Evolutionary conservation across 148 eudicot species (phyloP).

Genomic region (Simmondsia chinensis): DNA sequence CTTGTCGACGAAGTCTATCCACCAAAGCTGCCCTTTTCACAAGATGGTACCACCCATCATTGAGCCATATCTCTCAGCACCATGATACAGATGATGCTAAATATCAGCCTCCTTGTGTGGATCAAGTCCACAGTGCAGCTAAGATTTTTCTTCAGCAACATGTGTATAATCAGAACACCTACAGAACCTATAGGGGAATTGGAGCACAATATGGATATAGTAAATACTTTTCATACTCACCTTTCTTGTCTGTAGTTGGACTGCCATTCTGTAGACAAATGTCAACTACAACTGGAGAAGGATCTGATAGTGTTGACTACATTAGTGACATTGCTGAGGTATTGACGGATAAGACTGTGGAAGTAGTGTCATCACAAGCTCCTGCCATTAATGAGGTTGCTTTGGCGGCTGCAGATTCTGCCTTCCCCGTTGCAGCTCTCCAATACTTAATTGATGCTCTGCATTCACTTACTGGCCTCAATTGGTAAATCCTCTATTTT

Average conservation of each 20-base stretch:
- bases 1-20: slow-evolving; percentile 12
- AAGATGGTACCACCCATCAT: slow-evolving; percentile 19
- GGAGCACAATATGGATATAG: slow-evolving; percentile 8
- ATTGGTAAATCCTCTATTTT: slow-evolving; percentile 33
- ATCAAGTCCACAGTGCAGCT: neutral
- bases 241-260: slow-evolving; percentile 9
- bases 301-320: slow-evolving; percentile 23
- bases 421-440: slow-evolving; percentile 52
- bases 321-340: slow-evolving; percentile 34
- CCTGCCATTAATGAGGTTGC: slow-evolving; percentile 62
- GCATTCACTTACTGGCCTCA: slow-evolving; percentile 49
- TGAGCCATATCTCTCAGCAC: slow-evolving; percentile 8
- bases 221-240: slow-evolving; percentile 2
- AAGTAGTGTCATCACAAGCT: slow-evolving; percentile 24
- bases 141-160: neutral
- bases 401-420: slow-evolving; percentile 73
- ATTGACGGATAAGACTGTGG: slow-evolving; percentile 25
- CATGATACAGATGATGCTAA: slow-evolving; percentile 4
- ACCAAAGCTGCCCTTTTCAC: slow-evolving; percentile 6
- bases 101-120: neutral
- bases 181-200: slow-evolving; percentile 1
- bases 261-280: slow-evolving; percentile 19
- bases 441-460: slow-evolving; percentile 58
- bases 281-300: slow-evolving; percentile 31
- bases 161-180: neutral